phyloP scores from a whole-genome alignment of 2,329 filamentous ascomycete species.

The Fusarium nisikadoi region DNA sequence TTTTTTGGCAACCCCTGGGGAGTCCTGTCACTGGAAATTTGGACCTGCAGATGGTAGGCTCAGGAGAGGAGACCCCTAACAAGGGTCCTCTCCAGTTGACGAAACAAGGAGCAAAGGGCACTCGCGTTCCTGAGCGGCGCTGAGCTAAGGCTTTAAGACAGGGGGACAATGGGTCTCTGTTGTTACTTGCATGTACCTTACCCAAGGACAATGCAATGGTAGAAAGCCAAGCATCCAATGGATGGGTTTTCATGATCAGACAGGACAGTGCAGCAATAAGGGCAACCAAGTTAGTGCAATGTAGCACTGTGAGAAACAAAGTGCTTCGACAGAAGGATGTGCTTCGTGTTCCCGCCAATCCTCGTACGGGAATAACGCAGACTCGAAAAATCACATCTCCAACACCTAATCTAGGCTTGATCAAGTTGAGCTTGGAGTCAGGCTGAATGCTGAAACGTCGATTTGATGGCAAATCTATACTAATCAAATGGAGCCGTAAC shows the following conservation, averaged over 20 bases:
- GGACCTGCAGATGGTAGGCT: constrained; percentile 42
- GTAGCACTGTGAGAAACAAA: not conserved
- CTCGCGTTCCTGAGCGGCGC: constrained; percentile 24
- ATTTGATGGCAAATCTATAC: constrained; percentile 17
- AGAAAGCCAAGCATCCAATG: not conserved
- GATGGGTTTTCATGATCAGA: not conserved
- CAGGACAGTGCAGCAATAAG: not conserved
- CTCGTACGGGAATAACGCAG: constrained; percentile 13
- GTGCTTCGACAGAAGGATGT: not conserved
- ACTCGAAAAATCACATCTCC: not conserved
- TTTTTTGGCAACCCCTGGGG: constrained; percentile 11
- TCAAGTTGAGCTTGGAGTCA: not conserved
- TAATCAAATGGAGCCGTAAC: constrained; percentile 13
- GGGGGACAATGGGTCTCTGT: constrained; percentile 15
- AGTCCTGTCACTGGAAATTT: constrained; percentile 44
- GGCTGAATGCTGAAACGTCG: constrained; percentile 34
- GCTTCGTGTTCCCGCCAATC: not conserved
- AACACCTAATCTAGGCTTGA: constrained; percentile 6
- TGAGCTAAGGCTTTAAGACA: constrained; percentile 23
- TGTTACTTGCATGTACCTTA: constrained; percentile 23
- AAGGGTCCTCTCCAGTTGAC: constrained; percentile 35
- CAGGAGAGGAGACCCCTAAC: constrained; percentile 39
- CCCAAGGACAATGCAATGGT: not conserved
- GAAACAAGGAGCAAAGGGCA: constrained; percentile 36
- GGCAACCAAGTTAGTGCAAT: not conserved